Conservation (phyloP, 2,329 filamentous ascomycete genomes). For the Aspergillus persii region DNA sequence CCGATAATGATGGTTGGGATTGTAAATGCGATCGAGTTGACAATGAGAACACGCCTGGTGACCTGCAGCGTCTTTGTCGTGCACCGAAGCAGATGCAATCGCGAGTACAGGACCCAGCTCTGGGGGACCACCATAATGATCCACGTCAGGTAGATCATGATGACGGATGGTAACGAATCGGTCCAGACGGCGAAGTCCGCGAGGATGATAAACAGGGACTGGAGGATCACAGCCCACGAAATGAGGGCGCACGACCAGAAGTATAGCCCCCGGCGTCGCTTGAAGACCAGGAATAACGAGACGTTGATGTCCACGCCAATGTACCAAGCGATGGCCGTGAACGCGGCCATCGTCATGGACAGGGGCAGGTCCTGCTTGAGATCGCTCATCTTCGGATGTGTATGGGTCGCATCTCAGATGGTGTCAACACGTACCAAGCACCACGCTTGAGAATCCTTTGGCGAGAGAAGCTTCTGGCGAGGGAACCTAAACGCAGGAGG, state of each 20-base stretch:
- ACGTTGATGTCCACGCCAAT: neutral
- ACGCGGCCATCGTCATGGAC: neutral
- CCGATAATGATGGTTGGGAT: neutral
- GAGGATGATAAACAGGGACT: neutral
- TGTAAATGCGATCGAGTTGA: neutral
- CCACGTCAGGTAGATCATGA: neutral
- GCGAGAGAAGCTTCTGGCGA: too few relatives aligned
- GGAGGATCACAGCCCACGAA: neutral
- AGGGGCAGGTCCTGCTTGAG: neutral
- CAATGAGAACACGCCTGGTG: neutral
- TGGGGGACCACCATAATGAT: constrained; percentile 5
- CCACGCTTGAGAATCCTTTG: neutral
- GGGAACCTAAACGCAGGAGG: too few relatives aligned
- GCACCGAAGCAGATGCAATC: constrained; percentile 1
- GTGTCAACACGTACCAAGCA: neutral
- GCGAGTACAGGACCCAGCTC: constrained; percentile 7
- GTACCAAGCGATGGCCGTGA: neutral
- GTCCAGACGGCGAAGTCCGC: neutral
- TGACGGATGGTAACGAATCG: neutral
- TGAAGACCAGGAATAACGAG: neutral
- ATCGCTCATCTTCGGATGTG: neutral
- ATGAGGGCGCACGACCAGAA: neutral
- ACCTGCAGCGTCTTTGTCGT: neutral
- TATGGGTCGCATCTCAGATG: neutral
- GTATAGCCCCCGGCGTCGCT: neutral